Conservation (phyloP, 495 filamentous ascomycete genomes). For the Aspergillus carlsbadensis region DNA sequence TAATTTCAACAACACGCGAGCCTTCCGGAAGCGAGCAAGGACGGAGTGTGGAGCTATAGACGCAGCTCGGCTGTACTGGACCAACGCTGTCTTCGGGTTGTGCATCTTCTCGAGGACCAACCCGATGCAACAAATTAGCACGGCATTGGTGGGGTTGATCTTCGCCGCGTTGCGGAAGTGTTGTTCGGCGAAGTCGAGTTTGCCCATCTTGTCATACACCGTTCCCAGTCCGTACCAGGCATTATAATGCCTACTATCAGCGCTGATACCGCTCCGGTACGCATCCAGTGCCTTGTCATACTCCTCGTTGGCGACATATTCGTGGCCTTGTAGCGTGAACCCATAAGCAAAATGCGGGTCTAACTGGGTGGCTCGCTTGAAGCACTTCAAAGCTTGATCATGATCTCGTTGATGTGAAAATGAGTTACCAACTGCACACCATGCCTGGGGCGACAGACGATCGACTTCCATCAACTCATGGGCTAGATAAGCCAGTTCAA, state of each 20-base stretch:
- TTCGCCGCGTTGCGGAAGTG: constrained; percentile 83
- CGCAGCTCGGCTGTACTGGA: constrained; percentile 76
- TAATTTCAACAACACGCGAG: constrained; percentile 79
- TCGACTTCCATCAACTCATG: constrained; percentile 85
- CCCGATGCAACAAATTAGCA: constrained; percentile 88
- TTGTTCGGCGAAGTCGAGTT: constrained; percentile 82
- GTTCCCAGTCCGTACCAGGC: constrained; percentile 94
- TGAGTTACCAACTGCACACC: constrained; percentile 93
- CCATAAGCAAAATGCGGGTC: constrained; percentile 92
- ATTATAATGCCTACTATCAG: constrained; percentile 90
- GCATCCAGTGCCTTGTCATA: constrained; percentile 88
- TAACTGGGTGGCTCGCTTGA: constrained; percentile 89
- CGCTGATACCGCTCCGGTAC: constrained; percentile 78
- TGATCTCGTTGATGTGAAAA: constrained; percentile 95
- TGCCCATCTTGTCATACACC: constrained; percentile 92
- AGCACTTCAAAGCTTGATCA: constrained; percentile 90
- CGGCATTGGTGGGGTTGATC: constrained; percentile 89
- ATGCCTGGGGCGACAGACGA: constrained; percentile 86
- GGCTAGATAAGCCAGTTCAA: constrained; percentile 85
- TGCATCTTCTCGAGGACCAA: constrained; percentile 84
- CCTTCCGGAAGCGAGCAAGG: constrained; percentile 85
- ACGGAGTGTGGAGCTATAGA: constrained; percentile 78
- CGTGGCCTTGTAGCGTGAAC: constrained; percentile 92
- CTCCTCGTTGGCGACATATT: constrained; percentile 95
- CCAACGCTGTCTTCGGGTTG: constrained; percentile 71